Base-by-base conservation (phyloP, 176 grass and related monocot species). In the Lolium perenne region DNA sequence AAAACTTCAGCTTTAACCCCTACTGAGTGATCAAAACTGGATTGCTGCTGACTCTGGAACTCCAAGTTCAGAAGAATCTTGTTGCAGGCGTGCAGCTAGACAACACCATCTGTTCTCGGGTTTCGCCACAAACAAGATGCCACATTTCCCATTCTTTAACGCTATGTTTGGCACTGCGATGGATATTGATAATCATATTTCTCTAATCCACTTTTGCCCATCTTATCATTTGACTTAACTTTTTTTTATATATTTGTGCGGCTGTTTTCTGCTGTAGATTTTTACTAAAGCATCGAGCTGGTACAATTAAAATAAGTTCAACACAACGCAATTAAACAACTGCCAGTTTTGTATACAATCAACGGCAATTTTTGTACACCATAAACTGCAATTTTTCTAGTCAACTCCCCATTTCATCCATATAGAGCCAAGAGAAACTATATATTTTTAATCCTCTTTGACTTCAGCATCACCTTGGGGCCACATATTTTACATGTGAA, bases 381-480 rank as follows among this genome's bases (percentile, higher is more conserved):
- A 35, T 35, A 35, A 35, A 35, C 32, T 35, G 32, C 32, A 35
- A 3, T 35, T 35, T 35, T 35, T 35, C 32, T 35, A 35, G 32
- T 85, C 77, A 59, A 67, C 48, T 7, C 56, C 18, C 10, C 3
- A 45, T 51, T 21, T 53, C 21, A 8, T 73, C 63, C 65, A 65
- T 74, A 26, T 35, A 77, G 29, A n/a, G 12, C 17, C 11, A 82
- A 70, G 70, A 40, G 4, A 56, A 70, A 41, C 20, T n/a, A 43
- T 54, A 1, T 38, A 20, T 10, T 38, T 76, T 2, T 13, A 18
- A 57, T 58, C 35, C 74, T 87, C 79, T 17, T 82, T 91, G 80
- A 91, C 80, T 80, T 68, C 49, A 80, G 18, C 58, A 61, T 35
- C 63, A 35, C 63, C 25, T 2, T 65, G 62, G 25, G 17, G 62